phyloP scores from a whole-genome alignment of 176 grass and related monocot genomes.

The Dactylis glomerata region DNA sequence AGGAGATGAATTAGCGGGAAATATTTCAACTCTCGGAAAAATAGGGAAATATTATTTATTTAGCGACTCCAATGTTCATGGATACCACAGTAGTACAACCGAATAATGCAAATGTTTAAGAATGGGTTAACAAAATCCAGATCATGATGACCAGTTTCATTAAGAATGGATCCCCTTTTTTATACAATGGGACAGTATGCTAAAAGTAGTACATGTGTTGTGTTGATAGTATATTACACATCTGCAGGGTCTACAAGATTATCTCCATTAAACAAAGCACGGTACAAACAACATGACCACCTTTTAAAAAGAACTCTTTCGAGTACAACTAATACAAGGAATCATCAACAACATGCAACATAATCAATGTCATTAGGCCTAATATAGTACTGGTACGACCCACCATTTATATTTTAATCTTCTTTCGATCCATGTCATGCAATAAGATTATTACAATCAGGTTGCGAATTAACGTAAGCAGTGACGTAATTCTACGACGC shows the following conservation, averaged over 20 bases:
- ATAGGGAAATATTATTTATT: not conserved
- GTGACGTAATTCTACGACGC: constrained; percentile 44
- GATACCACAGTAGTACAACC: not conserved
- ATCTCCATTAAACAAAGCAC: constrained; percentile 15
- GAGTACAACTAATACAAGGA: constrained; percentile 58
- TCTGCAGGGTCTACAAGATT: constrained; percentile 26
- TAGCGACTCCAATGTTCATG: not conserved
- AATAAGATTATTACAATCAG: constrained; percentile 31
- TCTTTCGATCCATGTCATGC: constrained; percentile 28
- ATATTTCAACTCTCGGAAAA: not conserved
- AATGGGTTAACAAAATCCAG: not conserved
- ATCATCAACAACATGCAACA: constrained; percentile 48
- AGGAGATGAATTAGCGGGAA: not conserved
- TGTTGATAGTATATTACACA: not conserved
- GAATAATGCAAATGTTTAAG: constrained; percentile 1
- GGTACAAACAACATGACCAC: constrained; percentile 16
- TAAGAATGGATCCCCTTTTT: not conserved
- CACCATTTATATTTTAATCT: not conserved
- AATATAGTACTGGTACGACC: constrained; percentile 20
- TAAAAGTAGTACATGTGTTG: constrained; percentile 28
- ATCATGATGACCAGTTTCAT: not conserved
- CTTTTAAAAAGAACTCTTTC: constrained; percentile 35
- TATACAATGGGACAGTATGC: constrained; percentile 1
- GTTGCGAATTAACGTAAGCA: constrained; percentile 71
- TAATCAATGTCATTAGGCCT: constrained; percentile 10